phyloP scores from a whole-genome alignment of 495 filamentous ascomycete genomes.

The Cercophora samala region DNA sequence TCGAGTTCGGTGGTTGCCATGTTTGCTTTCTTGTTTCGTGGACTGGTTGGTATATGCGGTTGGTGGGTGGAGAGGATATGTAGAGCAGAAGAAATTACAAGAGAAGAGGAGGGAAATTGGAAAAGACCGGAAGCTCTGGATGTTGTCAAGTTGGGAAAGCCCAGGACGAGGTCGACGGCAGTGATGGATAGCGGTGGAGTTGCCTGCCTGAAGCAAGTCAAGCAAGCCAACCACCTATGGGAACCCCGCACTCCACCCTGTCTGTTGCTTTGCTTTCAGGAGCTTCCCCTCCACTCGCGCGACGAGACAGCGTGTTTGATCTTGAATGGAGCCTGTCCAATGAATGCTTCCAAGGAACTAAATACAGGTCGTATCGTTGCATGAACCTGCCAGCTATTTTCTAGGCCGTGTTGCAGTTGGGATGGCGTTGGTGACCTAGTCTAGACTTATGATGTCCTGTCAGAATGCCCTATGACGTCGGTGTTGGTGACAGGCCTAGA shows the following conservation, averaged over 20 bases:
- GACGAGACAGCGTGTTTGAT: neutral
- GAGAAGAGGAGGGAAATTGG: neutral
- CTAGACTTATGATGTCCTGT: neutral
- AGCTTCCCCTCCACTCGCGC: neutral
- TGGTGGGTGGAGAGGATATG: neutral
- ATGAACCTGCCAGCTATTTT: neutral
- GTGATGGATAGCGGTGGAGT: neutral
- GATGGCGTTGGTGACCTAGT: neutral
- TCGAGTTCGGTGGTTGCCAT: neutral
- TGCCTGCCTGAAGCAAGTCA: neutral
- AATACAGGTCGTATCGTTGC: neutral
- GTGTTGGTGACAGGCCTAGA: neutral
- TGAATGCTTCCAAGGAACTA: neutral
- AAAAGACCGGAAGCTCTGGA: conserved; percentile 3
- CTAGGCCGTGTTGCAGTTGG: neutral
- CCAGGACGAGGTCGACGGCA: neutral
- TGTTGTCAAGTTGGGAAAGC: neutral
- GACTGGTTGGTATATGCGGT: neutral
- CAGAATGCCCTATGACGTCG: neutral
- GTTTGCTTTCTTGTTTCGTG: neutral
- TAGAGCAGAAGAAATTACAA: neutral
- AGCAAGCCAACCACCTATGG: too few species aligned
- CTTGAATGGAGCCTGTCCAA: neutral
- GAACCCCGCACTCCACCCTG: neutral
- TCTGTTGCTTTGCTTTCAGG: neutral